Evolutionary conservation across 2,329 filamentous ascomycete genomes (phyloP).

Genomic region (Cladophialophora psammophila): DNA sequence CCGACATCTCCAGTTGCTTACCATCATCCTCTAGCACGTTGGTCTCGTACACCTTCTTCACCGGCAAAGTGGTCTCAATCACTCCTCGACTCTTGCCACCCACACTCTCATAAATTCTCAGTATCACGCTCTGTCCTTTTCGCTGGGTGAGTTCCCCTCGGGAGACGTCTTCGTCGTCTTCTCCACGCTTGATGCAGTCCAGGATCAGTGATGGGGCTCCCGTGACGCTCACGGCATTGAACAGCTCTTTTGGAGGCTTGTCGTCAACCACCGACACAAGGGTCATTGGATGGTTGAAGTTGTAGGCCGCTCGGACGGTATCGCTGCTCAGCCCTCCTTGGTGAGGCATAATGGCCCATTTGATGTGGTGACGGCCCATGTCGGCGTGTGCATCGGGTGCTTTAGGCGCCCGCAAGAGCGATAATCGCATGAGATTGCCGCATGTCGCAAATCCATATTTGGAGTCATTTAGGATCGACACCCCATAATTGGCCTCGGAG

Average conservation of each 20-base stretch:
- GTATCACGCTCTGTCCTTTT: constrained; percentile 77
- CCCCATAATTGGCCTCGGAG: constrained; percentile 85
- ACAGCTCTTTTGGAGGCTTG: constrained; percentile 33
- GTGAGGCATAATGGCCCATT: constrained; percentile 91
- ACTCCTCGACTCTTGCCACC: constrained; percentile 79
- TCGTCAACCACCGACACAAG: constrained; percentile 43
- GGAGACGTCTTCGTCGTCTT: constrained; percentile 76
- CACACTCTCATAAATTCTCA: constrained; percentile 86
- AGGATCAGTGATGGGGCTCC: constrained; percentile 75
- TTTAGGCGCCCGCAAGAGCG: constrained; percentile 84
- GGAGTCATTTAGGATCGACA: constrained; percentile 91
- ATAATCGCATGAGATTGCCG: constrained; percentile 88
- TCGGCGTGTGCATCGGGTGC: constrained; percentile 92
- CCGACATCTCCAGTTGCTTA: constrained; percentile 66
- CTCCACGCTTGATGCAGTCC: constrained; percentile 92
- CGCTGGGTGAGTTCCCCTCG: constrained; percentile 67
- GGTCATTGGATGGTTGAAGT: constrained; percentile 83
- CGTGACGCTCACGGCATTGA: constrained; percentile 70
- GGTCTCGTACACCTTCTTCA: constrained; percentile 80
- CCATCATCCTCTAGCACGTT: constrained; percentile 90
- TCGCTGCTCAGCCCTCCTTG: constrained; percentile 71
- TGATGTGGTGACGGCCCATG: constrained; percentile 87
- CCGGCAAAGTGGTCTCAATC: constrained; percentile 71
- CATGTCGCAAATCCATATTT: constrained; percentile 95
- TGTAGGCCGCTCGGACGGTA: constrained; percentile 83